Percentiles rank a stretch among this genome's conserved stretches.
These are phyloP conservation scores for Tetrahymena borealis DNA, from an alignment of 73 alveolate genomes.

Conservation along the genomic window DNA sequence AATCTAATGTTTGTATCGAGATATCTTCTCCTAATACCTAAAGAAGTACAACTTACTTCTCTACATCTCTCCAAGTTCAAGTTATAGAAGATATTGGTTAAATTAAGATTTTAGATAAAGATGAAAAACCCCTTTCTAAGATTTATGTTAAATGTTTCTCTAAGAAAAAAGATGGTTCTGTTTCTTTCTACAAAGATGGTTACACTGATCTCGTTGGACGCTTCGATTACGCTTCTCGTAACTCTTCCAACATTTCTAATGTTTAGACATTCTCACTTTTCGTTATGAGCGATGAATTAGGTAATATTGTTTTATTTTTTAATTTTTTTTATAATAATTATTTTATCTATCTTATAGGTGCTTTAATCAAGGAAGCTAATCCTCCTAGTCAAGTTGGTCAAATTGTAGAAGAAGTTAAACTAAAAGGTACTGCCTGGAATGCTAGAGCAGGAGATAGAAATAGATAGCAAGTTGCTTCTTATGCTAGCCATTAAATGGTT, in stretches of 20 bases:
- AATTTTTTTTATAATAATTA: neutral
- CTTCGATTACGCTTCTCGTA: conserved; percentile 81
- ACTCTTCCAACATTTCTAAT: conserved; percentile 55
- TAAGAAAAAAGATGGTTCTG: conserved; percentile 48
- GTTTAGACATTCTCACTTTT: conserved; percentile 78
- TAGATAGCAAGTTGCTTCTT: neutral
- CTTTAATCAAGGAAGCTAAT: conserved; percentile 31
- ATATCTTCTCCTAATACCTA: conserved; percentile 47
- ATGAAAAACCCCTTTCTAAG: conserved; percentile 67
- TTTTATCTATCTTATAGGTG: neutral
- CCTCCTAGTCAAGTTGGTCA: conserved; percentile 37
- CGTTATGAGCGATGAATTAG: conserved; percentile 72
- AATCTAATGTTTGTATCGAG: conserved; percentile 71
- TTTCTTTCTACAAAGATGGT: conserved; percentile 87
- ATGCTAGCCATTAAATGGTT: neutral
- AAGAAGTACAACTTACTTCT: conserved; percentile 65
- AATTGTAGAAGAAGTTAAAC: conserved; percentile 22
- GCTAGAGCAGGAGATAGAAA: conserved; percentile 2
- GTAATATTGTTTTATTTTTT: conserved; percentile 12
- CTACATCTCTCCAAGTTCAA: conserved; percentile 55
- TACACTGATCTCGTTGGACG: conserved; percentile 93
- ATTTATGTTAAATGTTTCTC: conserved; percentile 80
- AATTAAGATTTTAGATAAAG: conserved; percentile 59
- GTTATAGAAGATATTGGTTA: conserved; percentile 75
- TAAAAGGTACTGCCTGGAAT: conserved; percentile 26